Base-by-base conservation (phyloP, 768 basidiomycete species). In the Hericium rajendrae region DNA sequence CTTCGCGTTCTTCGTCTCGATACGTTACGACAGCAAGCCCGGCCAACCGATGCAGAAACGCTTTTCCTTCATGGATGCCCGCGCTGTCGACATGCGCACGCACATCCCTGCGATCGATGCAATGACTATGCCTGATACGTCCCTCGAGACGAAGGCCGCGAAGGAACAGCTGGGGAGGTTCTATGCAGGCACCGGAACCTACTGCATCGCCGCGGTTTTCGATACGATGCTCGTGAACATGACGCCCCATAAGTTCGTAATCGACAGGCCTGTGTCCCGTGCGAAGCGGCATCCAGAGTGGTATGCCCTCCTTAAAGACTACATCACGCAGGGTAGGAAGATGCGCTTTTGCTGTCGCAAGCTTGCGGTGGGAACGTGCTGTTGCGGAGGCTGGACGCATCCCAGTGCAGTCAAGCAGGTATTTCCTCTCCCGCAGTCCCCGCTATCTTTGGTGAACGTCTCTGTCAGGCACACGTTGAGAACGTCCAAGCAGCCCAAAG, bases 381-480 rank as follows among this genome's bases (percentile, higher is more conserved):
- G 56, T 41, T 57, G 56, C 16, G 56, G 56, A 20, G 56, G 56
- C 16, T 57, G 56, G 56, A 57, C 56, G 3, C 56, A 57, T 32
- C 24, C 41, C 16, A 26, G 26, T 26, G 26, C 26, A 26, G 26
- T 26, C 26, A 26, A 26, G 2, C 26, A 26, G 26, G 26, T 26
- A 26, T 26, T 26, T 26, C 3, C 26, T 26, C 26, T 26, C 26
- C 26, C 26, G 26, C 26, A 26, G 26, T 26, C 26, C 26, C 26
- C 26, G 26, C 26, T 26, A 26, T 26, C 26, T 26, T 26, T 26
- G 26, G 3, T 26, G 26, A 26, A 26, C 26, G 4, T 26, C 26
- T 26, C 26, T 26, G 26, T 26, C 3, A 26, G 26, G 26, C 26
- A 0, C 26, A 26, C 5, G 26, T 26, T 26, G 26, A 26, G 26